phyloP scores from a whole-genome alignment of 176 grass and related monocot species.

The Cymbopogon citratus region DNA sequence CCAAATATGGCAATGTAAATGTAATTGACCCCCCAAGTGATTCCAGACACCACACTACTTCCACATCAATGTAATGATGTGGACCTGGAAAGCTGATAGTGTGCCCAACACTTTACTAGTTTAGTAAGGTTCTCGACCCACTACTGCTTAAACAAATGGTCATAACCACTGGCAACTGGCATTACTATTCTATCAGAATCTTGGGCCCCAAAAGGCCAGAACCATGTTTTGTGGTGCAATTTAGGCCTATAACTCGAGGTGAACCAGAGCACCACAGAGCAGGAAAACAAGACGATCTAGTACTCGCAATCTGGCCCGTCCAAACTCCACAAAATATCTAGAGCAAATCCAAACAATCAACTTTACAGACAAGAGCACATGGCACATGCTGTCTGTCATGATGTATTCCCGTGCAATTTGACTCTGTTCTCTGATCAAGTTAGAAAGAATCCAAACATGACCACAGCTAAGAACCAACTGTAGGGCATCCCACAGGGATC shows the following conservation, averaged over 20 bases:
- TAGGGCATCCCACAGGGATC: conserved; percentile 34
- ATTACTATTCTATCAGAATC: conserved; percentile 19
- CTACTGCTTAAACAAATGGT: conserved; percentile 1
- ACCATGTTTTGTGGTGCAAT: conserved; percentile 14
- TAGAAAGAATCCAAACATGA: conserved; percentile 32
- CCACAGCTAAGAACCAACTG: conserved; percentile 30
- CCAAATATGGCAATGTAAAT: neutral
- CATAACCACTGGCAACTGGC: neutral
- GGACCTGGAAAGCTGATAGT: neutral
- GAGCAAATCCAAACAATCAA: neutral
- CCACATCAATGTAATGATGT: neutral
- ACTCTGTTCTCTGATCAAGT: conserved; percentile 27
- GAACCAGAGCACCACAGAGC: conserved; percentile 5
- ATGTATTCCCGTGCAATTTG: conserved; percentile 11
- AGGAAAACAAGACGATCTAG: conserved; percentile 1
- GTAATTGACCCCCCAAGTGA: conserved; percentile 1
- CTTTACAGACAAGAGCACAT: conserved; percentile 47
- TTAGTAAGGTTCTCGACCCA: neutral
- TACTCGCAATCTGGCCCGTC: neutral
- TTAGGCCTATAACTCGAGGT: neutral
- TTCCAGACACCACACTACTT: conserved; percentile 11
- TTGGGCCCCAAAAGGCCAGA: conserved; percentile 7
- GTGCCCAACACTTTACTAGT: neutral
- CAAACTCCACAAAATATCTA: conserved; percentile 3
- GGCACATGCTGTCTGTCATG: neutral